Evolutionary conservation across 371 early-diverging fungal genomes (phyloP), one percentile per base, ranked within the genome.

Genomic region (Amoeboaphelidium protococcarum): DNA sequence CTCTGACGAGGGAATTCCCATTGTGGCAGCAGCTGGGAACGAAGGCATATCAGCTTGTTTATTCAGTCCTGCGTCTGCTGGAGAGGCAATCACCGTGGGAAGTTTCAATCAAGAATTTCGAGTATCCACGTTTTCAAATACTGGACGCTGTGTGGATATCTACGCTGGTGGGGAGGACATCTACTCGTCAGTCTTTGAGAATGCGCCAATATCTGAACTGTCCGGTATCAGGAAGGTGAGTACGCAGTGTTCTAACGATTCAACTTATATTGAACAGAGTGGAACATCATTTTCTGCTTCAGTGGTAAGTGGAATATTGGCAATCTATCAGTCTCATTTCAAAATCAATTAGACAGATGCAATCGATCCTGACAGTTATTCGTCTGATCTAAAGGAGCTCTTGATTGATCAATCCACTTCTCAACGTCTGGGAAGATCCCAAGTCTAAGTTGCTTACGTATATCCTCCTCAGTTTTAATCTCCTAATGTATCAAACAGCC

Each of bases 21-120:
- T 71, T 23, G 61, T 66, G 0, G 68, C 64, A 0, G 76, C 78
- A 16, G 82, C 81, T 3, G 80, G 81, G 40, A 74, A 76, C 57
- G 54, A 59, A 26, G 51, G 56, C 37, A 47, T 56, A 16, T 54
- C 67, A 52, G 68, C 72, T 2, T 73, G 74, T 49, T 26, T 44
- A 23, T 54, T 53, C 47, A 61, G 63, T 12, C 77, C 77, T 31
- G 67, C 67, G 13, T 65, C 68, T 16, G 53, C 67, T 3, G 46
- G 46, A 42, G 44, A 50, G 21, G 64, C 59, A 25, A 54, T 73
- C 23, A 72, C 73, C 0, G 72, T 72, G 13, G 72, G 73, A 26
- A 91, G 92, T 24, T 71, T 80, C 2, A 78, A 79, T 53, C 57
- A 53, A 23, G 46, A 47, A 20, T 55, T 63, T 48, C 47, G 47